Conservation (phyloP, 257 asterid species). For the Euphrasia confusa region DNA sequence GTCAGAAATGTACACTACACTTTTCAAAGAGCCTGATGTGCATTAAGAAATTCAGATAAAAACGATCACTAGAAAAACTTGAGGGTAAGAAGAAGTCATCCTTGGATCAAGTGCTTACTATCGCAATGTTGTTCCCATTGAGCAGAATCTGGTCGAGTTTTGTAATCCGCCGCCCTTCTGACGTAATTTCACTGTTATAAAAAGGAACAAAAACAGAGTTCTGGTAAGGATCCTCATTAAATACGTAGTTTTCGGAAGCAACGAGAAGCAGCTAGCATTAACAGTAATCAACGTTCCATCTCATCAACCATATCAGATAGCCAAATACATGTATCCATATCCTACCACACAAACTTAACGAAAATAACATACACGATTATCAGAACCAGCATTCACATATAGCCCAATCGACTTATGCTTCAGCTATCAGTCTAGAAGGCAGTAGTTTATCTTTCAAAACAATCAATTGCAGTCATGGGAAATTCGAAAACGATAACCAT, state of each 20-base stretch:
- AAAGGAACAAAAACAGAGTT: background rate
- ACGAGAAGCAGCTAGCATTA: background rate
- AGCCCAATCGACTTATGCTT: no score
- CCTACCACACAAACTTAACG: background rate
- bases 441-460: no score
- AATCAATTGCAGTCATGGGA: no score
- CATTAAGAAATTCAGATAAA: background rate
- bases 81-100: background rate
- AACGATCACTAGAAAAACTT: background rate
- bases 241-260: background rate
- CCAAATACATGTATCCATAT: background rate
- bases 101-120: slow-evolving; percentile 36
- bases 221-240: background rate
- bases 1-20: background rate
- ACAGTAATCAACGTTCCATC: background rate
- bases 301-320: background rate
- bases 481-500: no score
- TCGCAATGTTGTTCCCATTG: slow-evolving; percentile 77
- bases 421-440: no score
- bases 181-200: slow-evolving; percentile 58
- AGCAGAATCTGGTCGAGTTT: slow-evolving; percentile 75
- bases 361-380: no score
- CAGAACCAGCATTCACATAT: no score
- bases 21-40: background rate
- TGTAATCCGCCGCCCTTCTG: slow-evolving; percentile 75